Evolutionary conservation across 140 eudicot species (phyloP).

Genomic region (Bidens hawaiensis): DNA sequence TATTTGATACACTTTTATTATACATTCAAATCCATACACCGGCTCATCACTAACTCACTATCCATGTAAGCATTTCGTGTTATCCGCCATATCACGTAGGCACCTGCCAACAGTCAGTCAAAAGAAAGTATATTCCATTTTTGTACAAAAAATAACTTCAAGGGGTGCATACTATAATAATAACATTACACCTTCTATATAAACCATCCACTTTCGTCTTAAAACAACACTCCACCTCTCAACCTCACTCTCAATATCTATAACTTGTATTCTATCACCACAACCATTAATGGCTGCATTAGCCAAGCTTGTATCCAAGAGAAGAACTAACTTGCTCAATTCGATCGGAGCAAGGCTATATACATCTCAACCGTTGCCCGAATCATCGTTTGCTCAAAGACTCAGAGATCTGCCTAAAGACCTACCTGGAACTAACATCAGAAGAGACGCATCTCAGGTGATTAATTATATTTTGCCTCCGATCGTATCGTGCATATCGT

Average conservation of each 20-base stretch:
- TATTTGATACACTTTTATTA: no score
- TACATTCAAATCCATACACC: no score
- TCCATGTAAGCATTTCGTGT: no score
- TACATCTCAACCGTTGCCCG: slow-evolving; percentile 50
- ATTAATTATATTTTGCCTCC: no score
- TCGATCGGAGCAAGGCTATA: slow-evolving; percentile 27
- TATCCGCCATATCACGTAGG: no score
- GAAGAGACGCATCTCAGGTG: slow-evolving; percentile 81
- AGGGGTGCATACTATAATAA: no score
- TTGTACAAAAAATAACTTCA: no score
- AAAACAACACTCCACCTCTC: slow-evolving; percentile 2
- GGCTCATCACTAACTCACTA: no score
- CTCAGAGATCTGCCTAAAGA: slow-evolving; percentile 69
- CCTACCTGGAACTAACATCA: slow-evolving; percentile 75
- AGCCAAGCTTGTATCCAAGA: slow-evolving; percentile 32
- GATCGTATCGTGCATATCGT: no score
- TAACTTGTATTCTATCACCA: not conserved
- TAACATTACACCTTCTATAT: no score
- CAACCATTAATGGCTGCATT: slow-evolving; percentile 54
- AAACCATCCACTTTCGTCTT: not conserved
- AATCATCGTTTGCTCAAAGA: slow-evolving; percentile 63
- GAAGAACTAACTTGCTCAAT: slow-evolving; percentile 27
- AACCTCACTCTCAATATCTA: not conserved
- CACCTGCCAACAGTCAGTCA: no score
- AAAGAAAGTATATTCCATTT: no score